These are phyloP conservation scores for Salix exigua DNA, from an alignment of 345 rosid genomes.

Conservation along the genomic window DNA sequence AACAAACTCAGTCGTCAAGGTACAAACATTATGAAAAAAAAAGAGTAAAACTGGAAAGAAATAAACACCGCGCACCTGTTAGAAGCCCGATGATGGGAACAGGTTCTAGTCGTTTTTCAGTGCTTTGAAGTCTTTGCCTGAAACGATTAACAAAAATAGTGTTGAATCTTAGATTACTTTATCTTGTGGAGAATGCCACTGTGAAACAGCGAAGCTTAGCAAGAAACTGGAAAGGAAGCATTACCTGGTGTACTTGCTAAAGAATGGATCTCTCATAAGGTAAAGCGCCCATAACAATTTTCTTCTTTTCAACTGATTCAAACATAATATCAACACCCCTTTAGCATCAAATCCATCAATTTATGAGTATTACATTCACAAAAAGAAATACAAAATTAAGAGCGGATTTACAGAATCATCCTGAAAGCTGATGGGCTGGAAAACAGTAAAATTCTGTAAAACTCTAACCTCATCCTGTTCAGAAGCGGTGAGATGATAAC, in stretches of 20 bases:
- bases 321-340: conserved; percentile 8
- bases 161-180: not conserved
- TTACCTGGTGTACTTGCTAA: conserved; percentile 78
- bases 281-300: conserved; percentile 88
- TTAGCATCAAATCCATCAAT: conserved; percentile 4
- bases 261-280: conserved; percentile 95
- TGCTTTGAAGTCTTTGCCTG: conserved; percentile 75
- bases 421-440: not conserved
- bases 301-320: conserved; percentile 67
- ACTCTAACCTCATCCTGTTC: conserved; percentile 76
- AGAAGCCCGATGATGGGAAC: conserved; percentile 64
- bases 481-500: conserved; percentile 40
- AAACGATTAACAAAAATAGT: not conserved
- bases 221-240: not conserved
- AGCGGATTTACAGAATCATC: not conserved
- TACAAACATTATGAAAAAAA: not conserved
- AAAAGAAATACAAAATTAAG: not conserved
- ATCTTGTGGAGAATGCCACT: not conserved
- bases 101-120: conserved; percentile 61
- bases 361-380: not conserved
- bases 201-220: not conserved
- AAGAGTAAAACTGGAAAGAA: not conserved
- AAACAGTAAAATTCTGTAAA: not conserved
- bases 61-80: conserved; percentile 44
- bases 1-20: not conserved